These are phyloP conservation scores for Tulasnella sp. DNA, from an alignment of 768 basidiomycete genomes.

Conservation along the genomic window DNA sequence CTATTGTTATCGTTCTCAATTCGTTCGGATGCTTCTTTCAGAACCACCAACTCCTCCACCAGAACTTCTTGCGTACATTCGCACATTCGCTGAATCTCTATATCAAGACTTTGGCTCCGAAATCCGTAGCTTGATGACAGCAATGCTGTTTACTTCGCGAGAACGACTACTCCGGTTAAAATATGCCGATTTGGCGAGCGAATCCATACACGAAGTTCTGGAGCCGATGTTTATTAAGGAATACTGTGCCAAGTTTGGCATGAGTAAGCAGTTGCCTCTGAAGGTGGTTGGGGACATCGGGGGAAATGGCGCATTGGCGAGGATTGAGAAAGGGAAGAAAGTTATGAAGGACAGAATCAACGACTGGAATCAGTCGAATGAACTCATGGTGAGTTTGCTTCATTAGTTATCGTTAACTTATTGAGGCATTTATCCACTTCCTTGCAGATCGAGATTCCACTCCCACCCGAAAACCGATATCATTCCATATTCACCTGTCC, in stretches of 20 bases:
- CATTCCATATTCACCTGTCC: constrained; percentile 97
- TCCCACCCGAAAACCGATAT: constrained; percentile 76
- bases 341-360: constrained; percentile 89
- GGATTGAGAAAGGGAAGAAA: constrained; percentile 86
- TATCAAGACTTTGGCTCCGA: constrained; percentile 48
- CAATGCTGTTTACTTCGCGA: constrained; percentile 44
- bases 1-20: constrained; percentile 80
- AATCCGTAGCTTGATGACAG: constrained; percentile 59
- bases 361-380: constrained; percentile 81
- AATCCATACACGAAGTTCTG: constrained; percentile 61
- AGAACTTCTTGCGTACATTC: constrained; percentile 51
- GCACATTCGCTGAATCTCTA: constrained; percentile 47
- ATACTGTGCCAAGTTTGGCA: constrained; percentile 73
- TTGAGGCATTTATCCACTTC: neutral
- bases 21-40: constrained; percentile 57
- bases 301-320: constrained; percentile 76
- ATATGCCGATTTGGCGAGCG: constrained; percentile 61
- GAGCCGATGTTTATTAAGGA: constrained; percentile 77
- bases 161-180: constrained; percentile 52
- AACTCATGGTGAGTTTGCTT: constrained; percentile 56
- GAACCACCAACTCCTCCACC: constrained; percentile 28
- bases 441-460: constrained; percentile 78
- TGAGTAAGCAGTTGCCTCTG: constrained; percentile 81
- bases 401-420: constrained; percentile 15
- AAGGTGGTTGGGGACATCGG: constrained; percentile 87